These are phyloP conservation scores for Liquidambar formosana DNA, from an alignment of 164 flowering plant genomes.

Conservation along the genomic window DNA sequence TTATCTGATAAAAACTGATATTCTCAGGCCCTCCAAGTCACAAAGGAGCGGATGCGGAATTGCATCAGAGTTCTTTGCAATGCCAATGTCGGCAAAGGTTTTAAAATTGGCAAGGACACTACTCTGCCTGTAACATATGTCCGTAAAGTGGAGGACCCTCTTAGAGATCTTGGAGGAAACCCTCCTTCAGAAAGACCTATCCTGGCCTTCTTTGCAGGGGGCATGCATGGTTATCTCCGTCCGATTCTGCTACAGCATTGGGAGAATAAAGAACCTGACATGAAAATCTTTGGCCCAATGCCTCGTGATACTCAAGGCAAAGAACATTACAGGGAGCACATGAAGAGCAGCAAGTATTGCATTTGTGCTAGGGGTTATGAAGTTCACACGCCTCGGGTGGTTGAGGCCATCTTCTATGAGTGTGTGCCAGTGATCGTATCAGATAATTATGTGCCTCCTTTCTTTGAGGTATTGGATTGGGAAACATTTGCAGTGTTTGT, in stretches of 20 bases:
- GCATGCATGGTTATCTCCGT: slow-evolving; percentile 46
- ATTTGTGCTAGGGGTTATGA: slow-evolving; percentile 46
- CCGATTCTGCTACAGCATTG: slow-evolving; percentile 36
- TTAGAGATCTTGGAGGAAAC: slow-evolving; percentile 35
- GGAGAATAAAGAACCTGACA: slow-evolving; percentile 41
- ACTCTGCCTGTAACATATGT: slow-evolving; percentile 40
- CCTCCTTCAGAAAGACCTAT: slow-evolving; percentile 31
- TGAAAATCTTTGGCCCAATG: slow-evolving; percentile 47
- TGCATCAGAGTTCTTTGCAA: slow-evolving; percentile 47
- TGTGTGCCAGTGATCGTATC: slow-evolving; percentile 53
- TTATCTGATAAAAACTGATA: not conserved
- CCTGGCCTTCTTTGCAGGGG: slow-evolving; percentile 47
- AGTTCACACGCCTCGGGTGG: slow-evolving; percentile 44
- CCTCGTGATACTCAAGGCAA: slow-evolving; percentile 30
- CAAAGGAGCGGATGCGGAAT: slow-evolving; percentile 25
- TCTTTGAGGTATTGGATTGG: slow-evolving; percentile 49
- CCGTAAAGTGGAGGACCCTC: slow-evolving; percentile 24
- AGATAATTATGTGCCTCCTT: slow-evolving; percentile 49
- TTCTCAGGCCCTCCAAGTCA: slow-evolving; percentile 34
- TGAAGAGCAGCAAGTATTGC: slow-evolving; percentile 54
- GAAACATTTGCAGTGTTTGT: slow-evolving; percentile 40
- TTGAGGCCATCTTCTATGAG: slow-evolving; percentile 44
- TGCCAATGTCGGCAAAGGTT: slow-evolving; percentile 35
- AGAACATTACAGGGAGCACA: slow-evolving; percentile 36
- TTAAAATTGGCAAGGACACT: slow-evolving; percentile 40